Evolutionary conservation across 371 early-diverging fungal species (phyloP).

Genomic region (Apophysomyces elegans): DNA sequence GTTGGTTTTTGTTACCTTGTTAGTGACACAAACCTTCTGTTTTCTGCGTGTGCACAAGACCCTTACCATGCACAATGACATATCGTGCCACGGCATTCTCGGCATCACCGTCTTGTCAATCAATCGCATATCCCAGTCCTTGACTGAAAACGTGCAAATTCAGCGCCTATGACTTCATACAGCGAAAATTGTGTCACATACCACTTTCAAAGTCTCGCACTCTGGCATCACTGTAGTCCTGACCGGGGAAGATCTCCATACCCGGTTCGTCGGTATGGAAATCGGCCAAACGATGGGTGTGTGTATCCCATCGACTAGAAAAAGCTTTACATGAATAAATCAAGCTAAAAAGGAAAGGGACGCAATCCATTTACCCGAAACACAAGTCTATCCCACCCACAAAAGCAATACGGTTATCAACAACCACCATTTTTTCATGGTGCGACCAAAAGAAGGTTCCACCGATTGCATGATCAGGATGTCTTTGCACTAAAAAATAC

Average conservation of each 20-base stretch:
- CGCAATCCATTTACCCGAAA: constrained; percentile 52
- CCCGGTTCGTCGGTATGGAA: constrained; percentile 31
- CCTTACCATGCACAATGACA: constrained; percentile 72
- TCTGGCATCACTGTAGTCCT: constrained; percentile 92
- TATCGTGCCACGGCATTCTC: constrained; percentile 98
- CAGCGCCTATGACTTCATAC: not conserved
- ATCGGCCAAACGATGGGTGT: constrained; percentile 58
- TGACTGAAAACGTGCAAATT: constrained; percentile 55
- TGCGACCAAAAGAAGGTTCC: constrained; percentile 80
- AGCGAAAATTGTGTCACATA: constrained; percentile 18
- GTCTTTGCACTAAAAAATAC: constrained; percentile 58
- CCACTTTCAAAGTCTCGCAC: constrained; percentile 85
- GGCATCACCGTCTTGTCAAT: constrained; percentile 68
- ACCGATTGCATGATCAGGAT: constrained; percentile 72
- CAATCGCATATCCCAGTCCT: constrained; percentile 58
- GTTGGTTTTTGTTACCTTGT: not conserved
- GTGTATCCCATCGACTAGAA: constrained; percentile 80
- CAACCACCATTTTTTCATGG: constrained; percentile 80
- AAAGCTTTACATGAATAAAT: not conserved
- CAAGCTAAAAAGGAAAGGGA: not conserved
- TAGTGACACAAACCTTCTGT: not conserved
- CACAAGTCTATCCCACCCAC: constrained; percentile 85
- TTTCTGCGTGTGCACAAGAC: constrained; percentile 5
- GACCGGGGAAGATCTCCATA: constrained; percentile 59
- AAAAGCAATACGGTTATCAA: constrained; percentile 79